Percentiles rank a stretch among this genome's conserved stretches.
Conservation (phyloP, 169 alveolate genomes). For the Cytauxzoon felis region DNA sequence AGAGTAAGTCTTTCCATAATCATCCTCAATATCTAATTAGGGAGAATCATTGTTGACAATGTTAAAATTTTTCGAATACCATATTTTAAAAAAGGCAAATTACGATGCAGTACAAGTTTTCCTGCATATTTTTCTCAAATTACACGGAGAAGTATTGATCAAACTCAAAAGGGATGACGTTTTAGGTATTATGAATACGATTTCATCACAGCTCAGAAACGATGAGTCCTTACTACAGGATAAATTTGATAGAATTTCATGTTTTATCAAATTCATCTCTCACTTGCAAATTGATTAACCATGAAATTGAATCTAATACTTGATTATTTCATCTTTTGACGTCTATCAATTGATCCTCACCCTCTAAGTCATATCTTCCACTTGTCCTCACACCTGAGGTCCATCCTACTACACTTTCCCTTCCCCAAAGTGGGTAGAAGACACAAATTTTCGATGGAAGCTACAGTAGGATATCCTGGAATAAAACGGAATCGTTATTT, state of each 20-base stretch:
- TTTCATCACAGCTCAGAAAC: slow-evolving; percentile 4
- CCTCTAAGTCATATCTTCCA: too few relatives aligned
- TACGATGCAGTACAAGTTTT: slow-evolving; percentile 58
- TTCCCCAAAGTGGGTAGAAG: too few relatives aligned
- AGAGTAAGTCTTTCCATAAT: slow-evolving; percentile 1
- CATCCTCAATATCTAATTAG: not conserved
- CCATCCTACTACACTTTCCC: too few relatives aligned
- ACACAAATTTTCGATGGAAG: too few relatives aligned
- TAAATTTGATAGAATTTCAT: slow-evolving; percentile 52
- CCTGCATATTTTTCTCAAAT: slow-evolving; percentile 44
- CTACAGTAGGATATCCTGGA: too few relatives aligned
- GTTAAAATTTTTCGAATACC: slow-evolving; percentile 36
- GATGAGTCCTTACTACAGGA: slow-evolving; percentile 25
- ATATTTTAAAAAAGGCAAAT: slow-evolving; percentile 7
- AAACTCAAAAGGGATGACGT: not conserved
- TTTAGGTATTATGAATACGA: not conserved
- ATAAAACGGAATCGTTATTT: too few relatives aligned
- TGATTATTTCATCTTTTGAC: too few relatives aligned
- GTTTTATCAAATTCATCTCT: slow-evolving; percentile 60
- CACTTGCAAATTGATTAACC: slow-evolving; percentile 60
- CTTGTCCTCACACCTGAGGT: too few relatives aligned
- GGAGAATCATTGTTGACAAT: slow-evolving; percentile 22
- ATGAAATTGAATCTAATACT: too few relatives aligned
- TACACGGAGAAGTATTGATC: slow-evolving; percentile 39
- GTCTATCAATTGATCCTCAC: too few relatives aligned